Percentiles rank a stretch among this genome's conserved stretches.
Conservation (phyloP, 2,329 filamentous ascomycete species). For the Colletotrichum godetiae region DNA sequence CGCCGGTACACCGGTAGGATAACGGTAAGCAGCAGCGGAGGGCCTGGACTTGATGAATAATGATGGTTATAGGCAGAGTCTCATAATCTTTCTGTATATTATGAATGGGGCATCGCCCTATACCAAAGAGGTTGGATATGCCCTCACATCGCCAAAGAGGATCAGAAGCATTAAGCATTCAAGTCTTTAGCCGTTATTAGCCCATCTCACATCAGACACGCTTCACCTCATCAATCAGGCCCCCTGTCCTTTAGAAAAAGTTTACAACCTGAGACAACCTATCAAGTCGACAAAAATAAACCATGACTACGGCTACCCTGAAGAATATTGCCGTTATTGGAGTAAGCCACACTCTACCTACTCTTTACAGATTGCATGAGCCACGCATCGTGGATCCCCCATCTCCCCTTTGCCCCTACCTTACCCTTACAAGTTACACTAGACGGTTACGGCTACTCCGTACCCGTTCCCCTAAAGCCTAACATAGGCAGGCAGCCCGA, state of each 20-base stretch:
- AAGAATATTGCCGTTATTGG: conserved; percentile 7
- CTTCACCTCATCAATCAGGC: no score
- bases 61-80: background rate
- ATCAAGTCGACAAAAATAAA: background rate
- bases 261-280: conserved; percentile 7
- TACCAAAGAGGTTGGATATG: background rate
- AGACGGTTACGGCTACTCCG: no score
- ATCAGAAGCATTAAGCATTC: background rate
- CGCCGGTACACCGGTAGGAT: background rate
- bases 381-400: background rate
- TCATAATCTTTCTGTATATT: background rate
- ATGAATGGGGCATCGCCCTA: background rate
- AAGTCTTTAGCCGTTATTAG: background rate
- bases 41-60: background rate
- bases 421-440: no score
- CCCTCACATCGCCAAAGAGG: background rate
- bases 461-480: background rate
- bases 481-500: background rate
- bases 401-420: background rate
- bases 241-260: background rate
- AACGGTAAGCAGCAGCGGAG: background rate
- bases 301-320: background rate
- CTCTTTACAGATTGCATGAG: background rate
- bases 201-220: no score
- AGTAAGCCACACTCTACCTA: conserved; percentile 4